Evolutionary conservation across 108 stramenopile species (phyloP), one percentile per base, ranked within the genome.

Genomic region (Skeletonema menzelii): DNA sequence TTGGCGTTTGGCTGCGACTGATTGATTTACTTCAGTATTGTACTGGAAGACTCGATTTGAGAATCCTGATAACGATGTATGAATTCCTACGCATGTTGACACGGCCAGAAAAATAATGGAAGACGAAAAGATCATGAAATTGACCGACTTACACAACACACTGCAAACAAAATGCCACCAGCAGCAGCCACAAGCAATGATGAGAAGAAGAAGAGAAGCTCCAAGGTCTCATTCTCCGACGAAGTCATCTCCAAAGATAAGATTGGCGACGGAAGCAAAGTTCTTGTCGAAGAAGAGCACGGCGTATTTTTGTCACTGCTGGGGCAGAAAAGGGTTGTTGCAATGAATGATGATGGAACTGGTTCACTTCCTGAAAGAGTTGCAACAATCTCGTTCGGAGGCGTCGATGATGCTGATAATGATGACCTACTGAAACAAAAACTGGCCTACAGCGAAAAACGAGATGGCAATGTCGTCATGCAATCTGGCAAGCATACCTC

Each of bases 201-300:
- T 42, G 15, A 15, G 0, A n/a, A n/a, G 3, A n/a, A 15, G 49
- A 68, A 61, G 22, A 34, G 31, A 27, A 40, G 69, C 12, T 24
- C 69, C 69, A 69, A 67, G 46, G 65, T 73, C 0, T 68, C 72
- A 1, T 73, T 70, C 27, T 70, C 69, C 2, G 58, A 59, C 30
- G 69, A 70, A 27, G 69, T 59, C 40, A 14, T 70, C 38, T 70
- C 59, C 59, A 59, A 70, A 59, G 57, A 59, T 37, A 28, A 17
- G n/a, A 38, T 11, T 5, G 69, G 69, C 27, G 42, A 59, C 17
- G 69, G 69, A 46, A 60, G 19, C 44, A 65, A 65, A 65, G 47
- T 70, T 20, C 27, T 59, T 14, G 42, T 70, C 17, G 17, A 44
- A 40, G 69, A 70, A 28, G 69, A 70, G 37, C 69, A 13, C 14